Base-by-base conservation (phyloP, 83 land plant genomes). In the Diphasiastrum complanatum region DNA sequence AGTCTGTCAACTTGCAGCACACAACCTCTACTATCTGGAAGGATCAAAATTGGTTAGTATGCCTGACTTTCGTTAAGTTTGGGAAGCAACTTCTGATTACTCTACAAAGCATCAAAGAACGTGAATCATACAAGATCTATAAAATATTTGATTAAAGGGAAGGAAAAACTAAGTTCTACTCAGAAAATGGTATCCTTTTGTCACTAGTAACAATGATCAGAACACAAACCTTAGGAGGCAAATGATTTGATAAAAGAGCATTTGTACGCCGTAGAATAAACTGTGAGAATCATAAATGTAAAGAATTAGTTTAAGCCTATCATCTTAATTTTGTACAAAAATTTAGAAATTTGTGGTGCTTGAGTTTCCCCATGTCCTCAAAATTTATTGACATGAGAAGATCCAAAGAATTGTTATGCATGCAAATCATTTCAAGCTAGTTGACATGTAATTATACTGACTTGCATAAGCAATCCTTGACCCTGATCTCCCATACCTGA, bases 21-120 rank as follows among this genome's bases (percentile, higher is more conserved):
- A 93, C 96, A 36, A 93, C 96, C 79, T 88, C 96, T 43, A 93
- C 76, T 2, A 93, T 93, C 98, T 93, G 84, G 71, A 77, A 35
- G 61, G 50, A 48, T 8, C 11, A 19, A 36, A 11, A 16, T 59
- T 4, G 26, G 41, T 37, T 16, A 66, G 66, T 18, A 32, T 12
- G n/a, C n/a, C n/a, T n/a, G n/a, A n/a, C n/a, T n/a, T n/a, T n/a
- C n/a, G n/a, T n/a, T n/a, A n/a, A n/a, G n/a, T n/a, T n/a, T n/a
- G n/a, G n/a, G n/a, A n/a, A n/a, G n/a, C n/a, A n/a, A n/a, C n/a
- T n/a, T n/a, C n/a, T n/a, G n/a, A n/a, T n/a, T n/a, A n/a, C n/a
- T n/a, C n/a, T n/a, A n/a, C n/a, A n/a, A n/a, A n/a, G n/a, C n/a
- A n/a, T n/a, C n/a, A n/a, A n/a, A n/a, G n/a, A n/a, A n/a, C n/a